A percentile compares a stretch with the other conserved stretches of the same genome.
Evolutionary conservation across 371 early-diverging fungal species (phyloP).

Genomic region (Apophysomyces variabilis): DNA sequence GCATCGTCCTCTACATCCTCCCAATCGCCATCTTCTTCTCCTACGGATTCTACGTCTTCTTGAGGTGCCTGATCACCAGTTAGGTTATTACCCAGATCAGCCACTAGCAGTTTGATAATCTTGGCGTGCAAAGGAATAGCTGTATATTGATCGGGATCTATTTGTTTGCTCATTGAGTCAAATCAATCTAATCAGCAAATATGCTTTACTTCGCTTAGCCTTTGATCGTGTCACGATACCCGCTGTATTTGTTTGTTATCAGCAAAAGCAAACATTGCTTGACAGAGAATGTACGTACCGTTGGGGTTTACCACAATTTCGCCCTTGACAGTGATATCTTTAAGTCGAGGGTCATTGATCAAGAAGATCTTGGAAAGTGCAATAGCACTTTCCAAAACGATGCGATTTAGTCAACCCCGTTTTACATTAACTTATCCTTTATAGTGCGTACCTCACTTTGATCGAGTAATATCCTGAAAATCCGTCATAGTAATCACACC

Average conservation of each 20-base stretch:
- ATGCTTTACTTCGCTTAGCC: conserved; percentile 52
- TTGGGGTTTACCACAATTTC: conserved; percentile 77
- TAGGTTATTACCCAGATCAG: conserved; percentile 69
- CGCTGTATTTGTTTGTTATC: conserved; percentile 7
- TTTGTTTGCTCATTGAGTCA: not conserved
- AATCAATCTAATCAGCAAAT: not conserved
- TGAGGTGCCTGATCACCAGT: conserved; percentile 46
- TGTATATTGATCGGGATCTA: conserved; percentile 83
- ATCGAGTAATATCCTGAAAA: conserved; percentile 78
- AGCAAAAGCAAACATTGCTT: not conserved
- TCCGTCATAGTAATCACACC: conserved; percentile 79
- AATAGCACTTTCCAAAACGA: conserved; percentile 59
- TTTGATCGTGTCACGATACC: conserved; percentile 66
- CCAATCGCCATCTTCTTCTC: conserved; percentile 62
- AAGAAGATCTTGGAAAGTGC: conserved; percentile 78
- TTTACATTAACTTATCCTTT: not conserved
- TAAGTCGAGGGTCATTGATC: conserved; percentile 71
- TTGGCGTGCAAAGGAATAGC: conserved; percentile 79
- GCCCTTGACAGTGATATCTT: conserved; percentile 74
- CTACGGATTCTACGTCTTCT: conserved; percentile 50
- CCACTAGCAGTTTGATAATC: conserved; percentile 80
- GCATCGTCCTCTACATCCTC: conserved; percentile 61
- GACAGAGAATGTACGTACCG: conserved; percentile 31
- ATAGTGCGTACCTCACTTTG: conserved; percentile 69
- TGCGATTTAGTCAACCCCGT: not conserved